Evolutionary conservation across 2,329 filamentous ascomycete genomes (phyloP).

Genomic region (Fusarium continuum): DNA sequence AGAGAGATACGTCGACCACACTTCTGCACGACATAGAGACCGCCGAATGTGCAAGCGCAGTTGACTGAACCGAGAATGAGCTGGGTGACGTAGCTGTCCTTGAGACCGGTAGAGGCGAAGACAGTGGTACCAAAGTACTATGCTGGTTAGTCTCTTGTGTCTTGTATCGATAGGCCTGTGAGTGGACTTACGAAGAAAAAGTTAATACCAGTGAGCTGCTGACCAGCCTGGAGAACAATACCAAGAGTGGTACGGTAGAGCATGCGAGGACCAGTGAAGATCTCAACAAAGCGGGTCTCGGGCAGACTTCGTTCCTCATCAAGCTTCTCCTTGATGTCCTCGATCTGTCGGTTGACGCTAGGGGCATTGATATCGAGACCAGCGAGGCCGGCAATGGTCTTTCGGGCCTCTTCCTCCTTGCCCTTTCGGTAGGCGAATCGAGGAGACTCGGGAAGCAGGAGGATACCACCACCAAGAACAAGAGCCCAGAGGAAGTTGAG

Average conservation of each 20-base stretch:
- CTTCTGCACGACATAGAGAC: conserved; percentile 72
- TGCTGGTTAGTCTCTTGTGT: neutral
- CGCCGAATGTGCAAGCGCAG: conserved; percentile 70
- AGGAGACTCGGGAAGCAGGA: conserved; percentile 65
- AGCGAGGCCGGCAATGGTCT: conserved; percentile 57
- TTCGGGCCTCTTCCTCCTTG: conserved; percentile 57
- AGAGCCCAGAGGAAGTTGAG: conserved; percentile 66
- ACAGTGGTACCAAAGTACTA: conserved; percentile 70
- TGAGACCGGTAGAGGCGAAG: conserved; percentile 71
- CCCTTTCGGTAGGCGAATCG: conserved; percentile 60
- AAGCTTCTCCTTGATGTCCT: conserved; percentile 62
- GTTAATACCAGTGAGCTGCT: conserved; percentile 69
- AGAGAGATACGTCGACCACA: conserved; percentile 71
- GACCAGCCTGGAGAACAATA: conserved; percentile 69
- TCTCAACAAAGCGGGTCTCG: conserved; percentile 64
- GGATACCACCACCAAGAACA: conserved; percentile 59
- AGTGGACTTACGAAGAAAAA: conserved; percentile 62
- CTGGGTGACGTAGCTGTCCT: conserved; percentile 72
- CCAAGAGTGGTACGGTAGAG: conserved; percentile 70
- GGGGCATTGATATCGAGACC: conserved; percentile 52
- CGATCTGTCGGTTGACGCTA: conserved; percentile 58
- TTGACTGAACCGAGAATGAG: conserved; percentile 76
- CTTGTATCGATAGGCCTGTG: neutral
- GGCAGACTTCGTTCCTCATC: conserved; percentile 56
- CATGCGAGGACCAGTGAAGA: conserved; percentile 75